Conservation (phyloP, 805 yeast genomes). For the Candida saitoana region DNA sequence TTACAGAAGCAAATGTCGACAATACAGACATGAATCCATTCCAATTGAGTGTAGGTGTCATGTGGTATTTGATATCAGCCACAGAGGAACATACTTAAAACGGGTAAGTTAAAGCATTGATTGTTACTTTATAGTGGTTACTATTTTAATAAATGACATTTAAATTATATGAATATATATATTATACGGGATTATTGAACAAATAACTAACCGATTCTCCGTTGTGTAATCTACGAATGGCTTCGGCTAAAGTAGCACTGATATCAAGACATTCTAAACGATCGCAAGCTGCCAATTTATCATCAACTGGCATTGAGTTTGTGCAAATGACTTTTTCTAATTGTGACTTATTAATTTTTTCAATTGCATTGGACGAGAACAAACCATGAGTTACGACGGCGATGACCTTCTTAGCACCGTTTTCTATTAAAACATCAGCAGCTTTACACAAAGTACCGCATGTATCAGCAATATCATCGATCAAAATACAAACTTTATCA, state of each 20-base stretch:
- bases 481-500: constrained; percentile 69
- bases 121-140: background rate
- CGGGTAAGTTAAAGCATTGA: too few relatives aligned
- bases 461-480: constrained; percentile 89
- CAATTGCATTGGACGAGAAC: constrained; percentile 68
- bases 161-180: background rate
- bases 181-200: constrained; percentile 46
- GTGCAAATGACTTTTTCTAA: constrained; percentile 72
- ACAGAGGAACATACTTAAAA: constrained; percentile 26
- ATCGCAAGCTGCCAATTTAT: constrained; percentile 54
- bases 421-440: constrained; percentile 65
- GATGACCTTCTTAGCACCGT: constrained; percentile 67
- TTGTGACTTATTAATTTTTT: constrained; percentile 64
- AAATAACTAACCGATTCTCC: constrained; percentile 83
- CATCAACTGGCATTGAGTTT: constrained; percentile 74
- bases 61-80: constrained; percentile 65
- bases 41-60: constrained; percentile 54
- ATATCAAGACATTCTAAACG: constrained; percentile 67
- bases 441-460: constrained; percentile 85
- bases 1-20: constrained; percentile 41
- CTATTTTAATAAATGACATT: background rate
- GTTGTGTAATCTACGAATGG: constrained; percentile 78
- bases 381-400: constrained; percentile 85
- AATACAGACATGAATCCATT: constrained; percentile 53
- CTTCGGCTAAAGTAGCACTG: constrained; percentile 72